Evolutionary conservation across 768 basidiomycete species (phyloP).

Genomic region (Astraeus odoratus): DNA sequence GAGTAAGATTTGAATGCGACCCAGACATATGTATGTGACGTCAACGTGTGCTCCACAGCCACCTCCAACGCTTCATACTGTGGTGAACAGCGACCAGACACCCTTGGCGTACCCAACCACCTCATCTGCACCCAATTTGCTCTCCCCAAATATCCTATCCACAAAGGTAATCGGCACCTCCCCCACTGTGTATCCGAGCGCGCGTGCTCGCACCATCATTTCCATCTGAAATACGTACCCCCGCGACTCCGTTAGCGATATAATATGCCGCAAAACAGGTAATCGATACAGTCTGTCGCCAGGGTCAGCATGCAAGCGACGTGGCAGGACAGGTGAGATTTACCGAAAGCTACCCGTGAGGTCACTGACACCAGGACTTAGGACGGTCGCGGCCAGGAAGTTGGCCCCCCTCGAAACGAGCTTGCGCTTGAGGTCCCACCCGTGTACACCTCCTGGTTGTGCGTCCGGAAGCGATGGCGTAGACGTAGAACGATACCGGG

Average conservation of each 20-base stretch:
- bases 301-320: not conserved
- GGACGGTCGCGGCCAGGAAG: conserved; percentile 79
- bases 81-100: conserved; percentile 71
- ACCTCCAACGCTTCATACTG: conserved; percentile 39
- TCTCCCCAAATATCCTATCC: conserved; percentile 89
- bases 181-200: conserved; percentile 78
- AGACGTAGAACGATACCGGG: conserved; percentile 67
- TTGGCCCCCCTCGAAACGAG: conserved; percentile 86
- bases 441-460: conserved; percentile 78
- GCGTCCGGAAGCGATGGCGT: conserved; percentile 52
- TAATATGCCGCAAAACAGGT: conserved; percentile 73
- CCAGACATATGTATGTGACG: not conserved
- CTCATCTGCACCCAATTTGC: conserved; percentile 85
- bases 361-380: conserved; percentile 84
- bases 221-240: conserved; percentile 99
- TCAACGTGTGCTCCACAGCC: conserved; percentile 1
- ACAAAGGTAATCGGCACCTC: conserved; percentile 95
- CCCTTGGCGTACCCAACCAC: conserved; percentile 83
- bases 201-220: conserved; percentile 88
- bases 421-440: conserved; percentile 90
- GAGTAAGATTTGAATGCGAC: not conserved
- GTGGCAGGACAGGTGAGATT: conserved; percentile 15
- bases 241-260: conserved; percentile 75
- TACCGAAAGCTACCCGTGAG: conserved; percentile 87
- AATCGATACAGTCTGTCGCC: conserved; percentile 62